These are phyloP conservation scores for Exophiala viscosa DNA, from an alignment of 2,329 filamentous ascomycete species.

Conservation along the genomic window DNA sequence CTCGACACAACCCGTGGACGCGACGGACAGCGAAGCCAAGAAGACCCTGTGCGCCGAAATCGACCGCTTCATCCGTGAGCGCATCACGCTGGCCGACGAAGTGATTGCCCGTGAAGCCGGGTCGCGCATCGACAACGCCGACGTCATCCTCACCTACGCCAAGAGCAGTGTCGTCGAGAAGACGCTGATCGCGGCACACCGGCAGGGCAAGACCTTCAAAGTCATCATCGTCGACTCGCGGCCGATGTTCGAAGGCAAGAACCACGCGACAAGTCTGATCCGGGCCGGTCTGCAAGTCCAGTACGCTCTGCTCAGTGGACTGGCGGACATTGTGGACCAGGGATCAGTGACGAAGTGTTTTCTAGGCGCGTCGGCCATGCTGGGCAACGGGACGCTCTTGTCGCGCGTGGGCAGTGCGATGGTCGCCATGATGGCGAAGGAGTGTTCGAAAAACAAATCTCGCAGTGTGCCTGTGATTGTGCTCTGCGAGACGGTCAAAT, in stretches of 20 bases:
- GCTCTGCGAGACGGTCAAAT: conserved; percentile 92
- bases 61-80: conserved; percentile 85
- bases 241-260: conserved; percentile 66
- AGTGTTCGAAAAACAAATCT: conserved; percentile 46
- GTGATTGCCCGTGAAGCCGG: conserved; percentile 76
- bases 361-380: conserved; percentile 88
- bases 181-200: conserved; percentile 66
- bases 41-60: conserved; percentile 72
- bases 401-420: conserved; percentile 82
- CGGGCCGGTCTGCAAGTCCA: conserved; percentile 69
- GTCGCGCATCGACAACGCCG: conserved; percentile 71
- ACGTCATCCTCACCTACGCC: conserved; percentile 82
- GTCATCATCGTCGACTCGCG: conserved; percentile 80
- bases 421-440: conserved; percentile 76
- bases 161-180: conserved; percentile 83
- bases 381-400: conserved; percentile 88
- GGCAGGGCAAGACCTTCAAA: conserved; percentile 68
- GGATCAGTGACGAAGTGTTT: conserved; percentile 66
- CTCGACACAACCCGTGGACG: conserved; percentile 81
- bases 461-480: conserved; percentile 74
- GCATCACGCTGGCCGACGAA: conserved; percentile 79
- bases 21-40: conserved; percentile 78
- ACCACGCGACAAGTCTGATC: conserved; percentile 67
- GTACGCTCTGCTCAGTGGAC: conserved; percentile 76
- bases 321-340: conserved; percentile 66